phyloP scores from a whole-genome alignment of 352 stramenopile species.

The Elongisporangium prolatum region DNA sequence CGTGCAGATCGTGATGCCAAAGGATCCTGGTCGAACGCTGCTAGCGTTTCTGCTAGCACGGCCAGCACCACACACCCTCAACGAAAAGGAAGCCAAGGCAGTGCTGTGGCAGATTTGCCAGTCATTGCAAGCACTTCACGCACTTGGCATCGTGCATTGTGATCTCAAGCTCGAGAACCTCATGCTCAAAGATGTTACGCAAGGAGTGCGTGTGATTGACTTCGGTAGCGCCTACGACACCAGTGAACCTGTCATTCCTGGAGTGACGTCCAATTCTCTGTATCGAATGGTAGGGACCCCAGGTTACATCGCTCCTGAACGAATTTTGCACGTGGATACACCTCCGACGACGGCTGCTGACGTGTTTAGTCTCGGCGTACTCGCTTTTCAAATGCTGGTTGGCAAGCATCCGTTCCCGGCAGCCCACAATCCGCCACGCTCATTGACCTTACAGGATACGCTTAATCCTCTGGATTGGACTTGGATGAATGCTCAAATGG shows the following conservation, averaged over 20 bases:
- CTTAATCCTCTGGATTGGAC: constrained; percentile 31
- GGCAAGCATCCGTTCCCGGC: constrained; percentile 48
- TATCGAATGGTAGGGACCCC: constrained; percentile 50
- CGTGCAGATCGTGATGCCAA: constrained; percentile 52
- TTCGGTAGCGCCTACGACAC: constrained; percentile 52
- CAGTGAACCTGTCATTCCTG: constrained; percentile 1
- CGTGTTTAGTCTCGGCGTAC: constrained; percentile 55
- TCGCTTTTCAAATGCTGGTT: constrained; percentile 57
- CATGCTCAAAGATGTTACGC: constrained; percentile 24
- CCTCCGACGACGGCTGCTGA: constrained; percentile 37
- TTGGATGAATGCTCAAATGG: constrained; percentile 33
- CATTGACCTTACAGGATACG: constrained; percentile 38
- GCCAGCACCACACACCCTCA: constrained; percentile 12
- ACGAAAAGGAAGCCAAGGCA: constrained; percentile 42
- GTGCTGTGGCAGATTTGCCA: constrained; percentile 37
- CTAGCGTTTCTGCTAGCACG: constrained; percentile 28
- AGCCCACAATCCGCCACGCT: constrained; percentile 13
- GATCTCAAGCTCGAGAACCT: constrained; percentile 99
- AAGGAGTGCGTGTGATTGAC: constrained; percentile 47
- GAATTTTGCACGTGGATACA: constrained; percentile 25
- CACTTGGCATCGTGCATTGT: constrained; percentile 92
- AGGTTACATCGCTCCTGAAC: constrained; percentile 58
- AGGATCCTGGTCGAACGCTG: constrained; percentile 36
- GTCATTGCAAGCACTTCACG: constrained; percentile 91
- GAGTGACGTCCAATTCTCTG: constrained; percentile 1